Conservation (phyloP, 2,329 filamentous ascomycete genomes). For the Periconia digitata region DNA sequence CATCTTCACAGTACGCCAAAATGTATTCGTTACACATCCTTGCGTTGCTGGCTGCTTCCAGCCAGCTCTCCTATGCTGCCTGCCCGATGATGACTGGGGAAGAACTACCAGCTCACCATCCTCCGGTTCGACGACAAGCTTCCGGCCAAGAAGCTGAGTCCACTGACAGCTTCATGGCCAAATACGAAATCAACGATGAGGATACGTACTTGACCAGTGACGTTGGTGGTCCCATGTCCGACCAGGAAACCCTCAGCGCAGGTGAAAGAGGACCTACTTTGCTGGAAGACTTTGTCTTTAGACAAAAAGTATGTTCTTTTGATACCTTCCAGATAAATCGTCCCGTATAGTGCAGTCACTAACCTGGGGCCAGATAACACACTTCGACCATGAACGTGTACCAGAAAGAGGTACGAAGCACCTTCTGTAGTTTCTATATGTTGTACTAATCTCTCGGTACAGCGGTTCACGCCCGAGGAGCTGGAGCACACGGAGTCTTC, state of each 20-base stretch:
- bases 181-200: slow-evolving; percentile 41
- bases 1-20: slow-evolving; percentile 9
- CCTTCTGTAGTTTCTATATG: slow-evolving; percentile 41
- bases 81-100: slow-evolving; percentile 41
- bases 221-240: slow-evolving; percentile 67
- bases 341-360: too few species aligned
- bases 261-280: slow-evolving; percentile 68
- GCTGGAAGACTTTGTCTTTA: slow-evolving; percentile 72
- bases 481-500: slow-evolving; percentile 70
- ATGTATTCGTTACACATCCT: slow-evolving; percentile 27
- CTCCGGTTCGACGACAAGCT: slow-evolving; percentile 28
- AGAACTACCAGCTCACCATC: slow-evolving; percentile 31
- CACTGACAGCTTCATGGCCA: slow-evolving; percentile 39
- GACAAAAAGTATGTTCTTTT: slow-evolving; percentile 57
- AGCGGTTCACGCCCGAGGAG: slow-evolving; percentile 70
- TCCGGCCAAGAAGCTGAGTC: slow-evolving; percentile 8
- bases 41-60: slow-evolving; percentile 26
- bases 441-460: slow-evolving; percentile 44
- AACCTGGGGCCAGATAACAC: slow-evolving; percentile 3
- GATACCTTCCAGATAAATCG: not conserved
- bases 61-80: slow-evolving; percentile 23
- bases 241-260: slow-evolving; percentile 67
- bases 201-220: slow-evolving; percentile 59
- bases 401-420: slow-evolving; percentile 29
- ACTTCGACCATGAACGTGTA: slow-evolving; percentile 62